phyloP scores from a whole-genome alignment of 108 stramenopile genomes.

The Epipyxis sp. region DNA sequence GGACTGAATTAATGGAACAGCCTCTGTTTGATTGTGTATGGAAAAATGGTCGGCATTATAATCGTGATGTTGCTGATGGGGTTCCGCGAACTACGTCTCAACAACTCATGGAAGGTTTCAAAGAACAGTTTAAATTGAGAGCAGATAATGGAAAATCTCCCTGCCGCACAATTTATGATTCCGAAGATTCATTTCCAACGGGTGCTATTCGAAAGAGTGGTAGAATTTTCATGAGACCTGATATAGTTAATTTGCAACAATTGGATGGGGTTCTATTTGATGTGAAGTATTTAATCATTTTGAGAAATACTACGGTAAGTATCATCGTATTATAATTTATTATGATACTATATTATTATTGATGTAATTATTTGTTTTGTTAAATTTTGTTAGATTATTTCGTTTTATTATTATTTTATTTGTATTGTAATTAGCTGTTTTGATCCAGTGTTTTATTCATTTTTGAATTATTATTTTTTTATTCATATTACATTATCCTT shows the following conservation, averaged over 20 bases:
- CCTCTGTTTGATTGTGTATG: conserved; percentile 24
- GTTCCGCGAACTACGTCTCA: conserved; percentile 17
- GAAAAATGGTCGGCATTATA: conserved; percentile 21
- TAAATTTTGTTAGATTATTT: no score
- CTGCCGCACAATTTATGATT: conserved; percentile 3
- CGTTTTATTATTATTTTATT: no score
- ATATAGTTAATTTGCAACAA: conserved; percentile 10
- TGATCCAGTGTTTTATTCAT: no score
- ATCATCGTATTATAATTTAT: no score
- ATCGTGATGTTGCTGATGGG: conserved; percentile 6
- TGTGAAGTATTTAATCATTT: conserved; percentile 24
- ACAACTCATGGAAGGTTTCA: background rate
- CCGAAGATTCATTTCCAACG: conserved; percentile 24
- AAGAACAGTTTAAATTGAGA: background rate
- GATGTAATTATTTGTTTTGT: no score
- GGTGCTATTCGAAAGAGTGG: conserved; percentile 16
- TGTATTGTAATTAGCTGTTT: no score
- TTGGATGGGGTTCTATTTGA: conserved; percentile 4
- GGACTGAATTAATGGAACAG: conserved; percentile 5
- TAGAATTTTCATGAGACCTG: conserved; percentile 9
- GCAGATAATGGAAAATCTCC: background rate
- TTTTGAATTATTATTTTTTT: background rate
- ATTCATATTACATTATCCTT: background rate
- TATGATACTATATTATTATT: no score
- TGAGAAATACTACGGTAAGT: conserved; percentile 18